Base-by-base conservation (phyloP, 306 rosid genomes). In the Nissolia schottii region DNA sequence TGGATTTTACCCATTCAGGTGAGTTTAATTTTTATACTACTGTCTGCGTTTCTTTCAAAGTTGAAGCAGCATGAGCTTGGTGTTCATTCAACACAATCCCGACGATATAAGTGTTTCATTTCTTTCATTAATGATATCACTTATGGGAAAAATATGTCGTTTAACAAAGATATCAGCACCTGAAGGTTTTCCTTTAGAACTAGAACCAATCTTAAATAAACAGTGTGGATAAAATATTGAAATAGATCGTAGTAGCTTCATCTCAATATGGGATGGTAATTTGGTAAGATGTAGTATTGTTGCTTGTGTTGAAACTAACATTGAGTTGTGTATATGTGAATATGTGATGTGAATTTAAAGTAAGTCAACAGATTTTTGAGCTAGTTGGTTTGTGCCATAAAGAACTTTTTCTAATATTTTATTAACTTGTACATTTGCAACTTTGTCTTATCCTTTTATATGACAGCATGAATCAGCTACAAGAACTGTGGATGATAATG, bases 1-100 rank as follows among this genome's bases (percentile, higher is more conserved):
- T 94, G 92, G 79, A 91, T 94, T 79, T 74, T 91, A 54, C 94
- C 98, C 0, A 86, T 89, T 85, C 88, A 85, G 85, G 98, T 91
- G 76, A 82, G 85, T 75, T 78, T 65, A 61, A 66, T 40, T 56
- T 79, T 31, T 60, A 11, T 60, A 11, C 25, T 29, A 18, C 29
- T 40, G 64, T 65, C 6, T 2, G 59, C 75, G 15, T 73, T 43
- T 48, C 24, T 18, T 31, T 62, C 7, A 7, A 57, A 50, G 72
- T 71, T 68, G 38, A 66, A 38, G 71, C 13, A 62, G 28, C 27
- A 43, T 2, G 34, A 23, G 31, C 70, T 31, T 64, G 22, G 20
- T 56, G 41, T 43, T 60, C 56, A 72, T 46, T 60, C 10, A 67
- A 61, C 14, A 40, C 72, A 49, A 50, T 25, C 18, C 49, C 63